Conservation (phyloP, 441 rosid species). For the Corymbia citriodora region DNA sequence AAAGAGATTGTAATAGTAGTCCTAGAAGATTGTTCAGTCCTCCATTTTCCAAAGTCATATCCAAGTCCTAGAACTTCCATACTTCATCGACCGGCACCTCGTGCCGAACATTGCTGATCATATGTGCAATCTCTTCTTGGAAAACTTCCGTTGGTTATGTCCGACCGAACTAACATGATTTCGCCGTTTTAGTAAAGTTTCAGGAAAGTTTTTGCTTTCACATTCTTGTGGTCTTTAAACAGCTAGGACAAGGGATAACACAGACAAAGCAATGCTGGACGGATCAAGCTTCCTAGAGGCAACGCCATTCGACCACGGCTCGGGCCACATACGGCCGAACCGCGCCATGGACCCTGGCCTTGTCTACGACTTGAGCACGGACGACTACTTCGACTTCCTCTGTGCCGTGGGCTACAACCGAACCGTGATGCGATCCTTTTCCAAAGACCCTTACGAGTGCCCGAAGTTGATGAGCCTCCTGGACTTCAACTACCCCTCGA, state of each 20-base stretch:
- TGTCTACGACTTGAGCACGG: slow-evolving; percentile 35
- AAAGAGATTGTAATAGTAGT: neutral
- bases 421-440: slow-evolving; percentile 17
- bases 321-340: slow-evolving; percentile 66
- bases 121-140: neutral
- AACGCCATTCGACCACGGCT: slow-evolving; percentile 47
- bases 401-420: slow-evolving; percentile 54
- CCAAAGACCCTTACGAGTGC: slow-evolving; percentile 17
- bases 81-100: neutral
- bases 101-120: neutral
- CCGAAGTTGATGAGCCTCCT: slow-evolving; percentile 12
- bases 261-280: slow-evolving; percentile 25
- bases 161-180: neutral
- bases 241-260: slow-evolving; percentile 59
- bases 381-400: slow-evolving; percentile 53
- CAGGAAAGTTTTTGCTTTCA: neutral
- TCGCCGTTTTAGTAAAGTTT: neutral
- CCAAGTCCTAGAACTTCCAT: neutral
- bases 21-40: neutral
- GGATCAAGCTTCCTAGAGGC: slow-evolving; percentile 17
- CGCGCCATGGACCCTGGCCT: slow-evolving; percentile 59
- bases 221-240: neutral
- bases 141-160: accelerated
- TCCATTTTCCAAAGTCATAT: neutral
- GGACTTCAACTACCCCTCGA: slow-evolving; percentile 59